Conservation (phyloP, 768 basidiomycete species). For the Daedalea quercina region DNA sequence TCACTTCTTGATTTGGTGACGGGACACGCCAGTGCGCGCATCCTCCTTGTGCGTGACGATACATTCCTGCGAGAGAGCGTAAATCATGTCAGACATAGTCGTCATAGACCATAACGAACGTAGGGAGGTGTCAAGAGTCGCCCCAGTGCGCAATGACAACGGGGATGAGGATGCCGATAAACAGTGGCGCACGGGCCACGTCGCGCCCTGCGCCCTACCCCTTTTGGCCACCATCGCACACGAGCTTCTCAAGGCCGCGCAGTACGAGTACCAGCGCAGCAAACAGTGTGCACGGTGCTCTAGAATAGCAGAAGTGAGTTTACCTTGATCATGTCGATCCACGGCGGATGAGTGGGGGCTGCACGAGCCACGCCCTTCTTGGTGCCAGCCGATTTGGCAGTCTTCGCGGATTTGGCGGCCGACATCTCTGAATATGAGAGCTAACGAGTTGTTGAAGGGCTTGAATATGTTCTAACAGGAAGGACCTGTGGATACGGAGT, state of each 20-base stretch:
- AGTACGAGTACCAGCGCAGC: constrained; percentile 1
- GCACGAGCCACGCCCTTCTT: constrained; percentile 39
- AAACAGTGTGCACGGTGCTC: background rate
- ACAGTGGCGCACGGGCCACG: constrained; percentile 23
- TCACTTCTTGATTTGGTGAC: constrained; percentile 91
- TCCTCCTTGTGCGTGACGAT: constrained; percentile 70
- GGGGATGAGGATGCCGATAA: constrained; percentile 13
- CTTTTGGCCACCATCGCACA: constrained; percentile 25
- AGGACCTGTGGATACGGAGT: constrained; percentile 12
- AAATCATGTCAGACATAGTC: constrained; percentile 1
- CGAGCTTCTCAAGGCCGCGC: constrained; percentile 1
- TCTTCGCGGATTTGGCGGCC: constrained; percentile 29
- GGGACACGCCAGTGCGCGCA: constrained; percentile 77
- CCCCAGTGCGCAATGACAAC: background rate
- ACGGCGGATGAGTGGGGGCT: constrained; percentile 44
- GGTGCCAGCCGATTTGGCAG: constrained; percentile 40
- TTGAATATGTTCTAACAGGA: constrained; percentile 12
- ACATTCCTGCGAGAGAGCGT: constrained; percentile 56
- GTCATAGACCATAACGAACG: background rate
- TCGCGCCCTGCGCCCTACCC: constrained; percentile 35
- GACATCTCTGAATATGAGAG: constrained; percentile 32
- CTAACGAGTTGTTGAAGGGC: constrained; percentile 9
- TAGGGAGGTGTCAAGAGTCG: background rate
- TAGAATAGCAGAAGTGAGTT: constrained; percentile 13
- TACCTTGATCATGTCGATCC: constrained; percentile 82